phyloP scores from a whole-genome alignment of 2,329 filamentous ascomycete genomes.

The Sporothrix globosa region DNA sequence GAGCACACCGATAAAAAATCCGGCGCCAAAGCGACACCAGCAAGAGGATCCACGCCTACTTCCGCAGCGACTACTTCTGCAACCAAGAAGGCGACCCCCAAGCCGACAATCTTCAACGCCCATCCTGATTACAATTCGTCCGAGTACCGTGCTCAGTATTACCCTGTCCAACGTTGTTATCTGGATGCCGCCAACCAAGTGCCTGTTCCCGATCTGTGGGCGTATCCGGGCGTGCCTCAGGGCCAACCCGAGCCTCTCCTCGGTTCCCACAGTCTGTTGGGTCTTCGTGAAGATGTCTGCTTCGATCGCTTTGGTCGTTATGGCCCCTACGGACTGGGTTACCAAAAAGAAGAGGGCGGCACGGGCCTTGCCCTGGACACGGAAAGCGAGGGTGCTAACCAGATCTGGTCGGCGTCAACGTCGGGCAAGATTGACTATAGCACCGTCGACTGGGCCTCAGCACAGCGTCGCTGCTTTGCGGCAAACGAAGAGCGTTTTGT shows the following conservation, averaged over 20 bases:
- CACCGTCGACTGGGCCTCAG: slow-evolving; percentile 57
- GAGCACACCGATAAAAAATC: slow-evolving; percentile 3
- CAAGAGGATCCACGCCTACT: neutral
- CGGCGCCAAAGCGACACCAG: neutral
- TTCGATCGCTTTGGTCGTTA: slow-evolving; percentile 86
- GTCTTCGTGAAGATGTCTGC: slow-evolving; percentile 76
- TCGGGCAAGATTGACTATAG: slow-evolving; percentile 61
- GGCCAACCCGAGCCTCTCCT: slow-evolving; percentile 78
- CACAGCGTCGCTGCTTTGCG: slow-evolving; percentile 58
- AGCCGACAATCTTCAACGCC: slow-evolving; percentile 63
- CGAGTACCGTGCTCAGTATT: slow-evolving; percentile 58
- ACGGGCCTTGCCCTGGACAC: slow-evolving; percentile 71
- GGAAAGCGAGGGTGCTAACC: slow-evolving; percentile 68
- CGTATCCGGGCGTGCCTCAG: slow-evolving; percentile 56
- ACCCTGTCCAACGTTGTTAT: slow-evolving; percentile 63
- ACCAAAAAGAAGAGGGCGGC: slow-evolving; percentile 72
- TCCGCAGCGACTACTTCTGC: neutral
- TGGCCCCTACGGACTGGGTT: slow-evolving; percentile 85
- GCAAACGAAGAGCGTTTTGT: slow-evolving; percentile 66
- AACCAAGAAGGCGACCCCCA: slow-evolving; percentile 43
- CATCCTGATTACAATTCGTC: slow-evolving; percentile 66
- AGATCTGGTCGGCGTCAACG: slow-evolving; percentile 54
- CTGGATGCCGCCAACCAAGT: slow-evolving; percentile 63
- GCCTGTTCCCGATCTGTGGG: slow-evolving; percentile 65
- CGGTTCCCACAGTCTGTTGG: slow-evolving; percentile 75